Percentiles rank a stretch among this genome's conserved stretches.
Evolutionary conservation across 768 basidiomycete species (phyloP).

Genomic region (Auricularia cornea): DNA sequence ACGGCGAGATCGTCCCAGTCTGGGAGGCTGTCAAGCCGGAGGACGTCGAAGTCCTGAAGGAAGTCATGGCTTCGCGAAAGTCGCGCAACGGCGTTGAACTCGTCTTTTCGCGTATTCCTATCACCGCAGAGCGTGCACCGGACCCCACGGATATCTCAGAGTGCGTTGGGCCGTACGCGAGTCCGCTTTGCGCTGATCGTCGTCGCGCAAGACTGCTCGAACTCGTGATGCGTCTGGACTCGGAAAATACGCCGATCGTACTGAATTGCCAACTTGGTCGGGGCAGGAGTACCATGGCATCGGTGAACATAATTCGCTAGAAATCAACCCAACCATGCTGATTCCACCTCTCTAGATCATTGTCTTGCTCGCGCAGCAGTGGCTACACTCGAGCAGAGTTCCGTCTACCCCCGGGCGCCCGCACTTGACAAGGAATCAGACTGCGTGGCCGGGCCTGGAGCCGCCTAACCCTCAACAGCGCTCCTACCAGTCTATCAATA

Average conservation of each 20-base stretch:
- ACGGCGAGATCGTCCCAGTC: conserved; percentile 83
- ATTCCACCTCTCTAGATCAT: conserved; percentile 44
- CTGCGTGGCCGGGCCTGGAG: conserved; percentile 17
- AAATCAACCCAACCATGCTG: background rate
- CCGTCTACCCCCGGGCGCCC: background rate
- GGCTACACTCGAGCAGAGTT: conserved; percentile 37
- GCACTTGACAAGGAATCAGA: conserved; percentile 7
- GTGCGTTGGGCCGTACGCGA: conserved; percentile 5
- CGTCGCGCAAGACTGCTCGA: conserved; percentile 72
- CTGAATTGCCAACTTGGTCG: conserved; percentile 94
- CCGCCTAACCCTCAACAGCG: conserved; percentile 32
- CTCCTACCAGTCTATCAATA: conserved; percentile 86
- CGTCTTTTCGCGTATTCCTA: conserved; percentile 77
- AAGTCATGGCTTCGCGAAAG: conserved; percentile 66
- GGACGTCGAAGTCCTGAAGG: conserved; percentile 73
- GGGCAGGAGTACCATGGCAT: conserved; percentile 86
- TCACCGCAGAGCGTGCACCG: conserved; percentile 71
- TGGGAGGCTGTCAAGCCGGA: conserved; percentile 82
- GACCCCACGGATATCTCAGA: conserved; percentile 26
- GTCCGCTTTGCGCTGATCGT: no score
- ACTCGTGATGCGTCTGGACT: conserved; percentile 60
- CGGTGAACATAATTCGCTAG: conserved; percentile 33
- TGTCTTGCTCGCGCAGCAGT: conserved; percentile 73
- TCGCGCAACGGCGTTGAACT: conserved; percentile 49
- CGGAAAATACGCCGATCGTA: conserved; percentile 70